Evolutionary conservation across 306 rosid species (phyloP), one percentile per base, ranked within the genome.

Genomic region (Sindora glabra): DNA sequence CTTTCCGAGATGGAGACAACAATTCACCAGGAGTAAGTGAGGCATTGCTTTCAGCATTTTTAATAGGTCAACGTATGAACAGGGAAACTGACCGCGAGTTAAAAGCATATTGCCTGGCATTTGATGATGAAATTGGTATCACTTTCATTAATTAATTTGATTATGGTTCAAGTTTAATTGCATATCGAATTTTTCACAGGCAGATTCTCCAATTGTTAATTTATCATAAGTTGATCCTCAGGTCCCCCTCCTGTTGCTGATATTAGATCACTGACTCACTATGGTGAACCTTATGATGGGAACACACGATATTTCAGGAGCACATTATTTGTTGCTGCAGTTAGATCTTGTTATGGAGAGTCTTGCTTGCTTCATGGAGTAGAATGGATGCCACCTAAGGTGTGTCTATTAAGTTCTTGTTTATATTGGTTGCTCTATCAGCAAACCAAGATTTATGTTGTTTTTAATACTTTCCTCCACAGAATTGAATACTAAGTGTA

Each of bases 341-440:
- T 92, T 65, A 80, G 98, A 81, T 80, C 98, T 16, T 88, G 94
- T 64, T 86, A 88, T 74, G 83, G 85, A n/a, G 98, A 92, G 63
- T 86, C 95, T 59, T 82, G 83, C 75, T 73, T 92, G 85, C 96
- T 92, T 73, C 98, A 92, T 45, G 98, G 98, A 53, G 85, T 75
- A 54, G 90, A 92, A 10, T 88, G 98, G 98, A 88, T 88, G 96
- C 73, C 98, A 14, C 98, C 96, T 21, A 92, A 92, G 95, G 98
- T 88, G 47, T 69, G 77, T 50, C 59, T 34, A 16, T 59, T 58
- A 9, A 68, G 40, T 29, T 6, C n/a, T 17, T 9, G 64, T 53
- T 8, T 56, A 23, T 48, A 47, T 45, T 18, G 27, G 45, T 65
- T 54, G 47, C 44, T 49, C 21, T 21, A 50, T 57, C 17, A 27